phyloP scores from a whole-genome alignment of 257 asterid species.

The Solanum pennellii region DNA sequence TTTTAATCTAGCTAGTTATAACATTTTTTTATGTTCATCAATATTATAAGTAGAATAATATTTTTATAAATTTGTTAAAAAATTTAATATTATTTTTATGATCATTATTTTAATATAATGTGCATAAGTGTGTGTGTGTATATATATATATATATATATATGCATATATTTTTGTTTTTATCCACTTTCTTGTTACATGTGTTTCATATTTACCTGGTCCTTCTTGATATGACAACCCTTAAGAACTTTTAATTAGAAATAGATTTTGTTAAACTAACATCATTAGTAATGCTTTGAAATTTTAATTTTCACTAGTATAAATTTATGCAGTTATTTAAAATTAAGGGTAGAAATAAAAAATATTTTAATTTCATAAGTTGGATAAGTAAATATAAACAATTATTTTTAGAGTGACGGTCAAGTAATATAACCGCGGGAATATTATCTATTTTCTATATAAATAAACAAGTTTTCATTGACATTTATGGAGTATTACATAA shows the following conservation, averaged over 20 bases:
- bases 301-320: no score
- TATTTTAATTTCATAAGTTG: no score
- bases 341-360: neutral
- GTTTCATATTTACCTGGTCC: neutral
- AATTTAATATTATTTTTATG: no score
- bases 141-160: no score
- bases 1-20: no score
- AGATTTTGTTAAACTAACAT: neutral
- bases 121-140: neutral
- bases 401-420: neutral
- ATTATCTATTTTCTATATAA: no score
- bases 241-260: neutral
- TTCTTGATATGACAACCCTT: neutral
- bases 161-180: neutral
- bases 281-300: neutral
- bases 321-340: neutral
- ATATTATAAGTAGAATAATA: no score
- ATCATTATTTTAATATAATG: neutral
- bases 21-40: neutral
- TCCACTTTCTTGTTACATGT: neutral
- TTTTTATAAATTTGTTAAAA: no score
- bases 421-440: neutral
- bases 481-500: neutral
- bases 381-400: no score
- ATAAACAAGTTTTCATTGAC: neutral